Evolutionary conservation across 2,329 filamentous ascomycete genomes (phyloP).

Genomic region (Neonectria magnoliae): DNA sequence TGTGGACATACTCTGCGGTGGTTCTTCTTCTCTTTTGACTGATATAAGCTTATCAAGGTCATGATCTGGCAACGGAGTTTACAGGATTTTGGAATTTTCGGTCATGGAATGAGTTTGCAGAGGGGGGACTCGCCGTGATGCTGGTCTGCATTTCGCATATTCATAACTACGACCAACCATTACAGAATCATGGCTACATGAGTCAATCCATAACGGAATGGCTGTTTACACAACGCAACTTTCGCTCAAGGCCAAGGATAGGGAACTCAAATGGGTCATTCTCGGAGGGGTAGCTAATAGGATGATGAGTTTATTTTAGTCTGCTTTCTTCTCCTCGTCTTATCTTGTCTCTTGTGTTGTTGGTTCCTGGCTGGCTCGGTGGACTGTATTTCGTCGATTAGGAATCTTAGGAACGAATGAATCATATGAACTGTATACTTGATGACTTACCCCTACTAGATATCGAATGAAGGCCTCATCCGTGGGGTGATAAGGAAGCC

Average conservation of each 20-base stretch:
- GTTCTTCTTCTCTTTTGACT: not conserved
- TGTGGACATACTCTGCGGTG: not conserved
- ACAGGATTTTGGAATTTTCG: slow-evolving; percentile 19
- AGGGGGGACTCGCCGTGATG: not conserved
- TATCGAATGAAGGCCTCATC: slow-evolving; percentile 1
- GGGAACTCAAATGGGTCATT: not conserved
- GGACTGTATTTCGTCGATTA: slow-evolving; percentile 20
- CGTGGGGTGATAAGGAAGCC: not conserved
- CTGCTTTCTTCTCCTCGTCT: slow-evolving; percentile 2
- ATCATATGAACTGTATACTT: slow-evolving; percentile 12
- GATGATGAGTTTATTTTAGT: slow-evolving; percentile 8
- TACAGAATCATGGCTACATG: not conserved
- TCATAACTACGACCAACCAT: not conserved
- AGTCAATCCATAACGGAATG: too few relatives aligned
- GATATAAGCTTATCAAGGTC: not conserved
- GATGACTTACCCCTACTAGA: not conserved
- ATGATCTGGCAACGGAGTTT: slow-evolving; percentile 33
- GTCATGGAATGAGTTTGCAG: slow-evolving; percentile 1
- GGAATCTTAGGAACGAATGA: slow-evolving; percentile 29
- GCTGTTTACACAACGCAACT: not conserved
- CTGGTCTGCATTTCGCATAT: slow-evolving; percentile 2
- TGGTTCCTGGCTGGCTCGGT: slow-evolving; percentile 1
- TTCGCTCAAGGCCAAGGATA: not conserved
- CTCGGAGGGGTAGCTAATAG: not conserved
- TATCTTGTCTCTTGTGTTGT: slow-evolving; percentile 5